Evolutionary conservation across 768 basidiomycete species (phyloP), one percentile per base, ranked within the genome.

Genomic region (Mycena epipterygia): DNA sequence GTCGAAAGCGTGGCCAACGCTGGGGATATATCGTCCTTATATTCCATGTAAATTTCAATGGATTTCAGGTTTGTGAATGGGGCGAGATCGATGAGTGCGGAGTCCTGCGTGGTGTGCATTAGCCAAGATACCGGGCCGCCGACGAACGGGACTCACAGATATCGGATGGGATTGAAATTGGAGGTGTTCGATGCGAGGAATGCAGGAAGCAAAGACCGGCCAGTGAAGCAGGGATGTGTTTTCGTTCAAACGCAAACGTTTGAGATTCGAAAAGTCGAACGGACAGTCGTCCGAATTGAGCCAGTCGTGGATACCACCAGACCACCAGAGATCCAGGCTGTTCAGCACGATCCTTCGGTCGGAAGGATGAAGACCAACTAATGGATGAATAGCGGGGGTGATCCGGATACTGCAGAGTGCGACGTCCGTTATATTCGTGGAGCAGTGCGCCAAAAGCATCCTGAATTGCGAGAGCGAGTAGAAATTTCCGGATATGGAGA

Each of bases 401-500:
- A 33, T 62, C 11, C 35, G 51, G n/a, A 68, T 27, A 23, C 27
- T 53, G 42, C 41, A 39, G 39, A 68, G 62, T 17, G 60, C 46
- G 13, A 68, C 42, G 21, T 56, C 16, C 13, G 12, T 46, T 13
- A 68, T 41, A 23, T 23, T 55, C 6, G 52, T 6, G 2, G 60
- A 62, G 52, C 67, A 68, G 17, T 53, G 52, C 32, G 32, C 23
- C 35, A 68, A n/a, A 27, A 68, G n/a, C 12, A 11, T 2, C 9
- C 21, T 32, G 13, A 68, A 55, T 29, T 23, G 33, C 29, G 46
- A n/a, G 1, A 62, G 14, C 8, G 59, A 56, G 3, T 7, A 2
- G 27, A 68, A 68, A 33, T 68, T 68, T 13, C 67, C 67, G 13
- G 67, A 61, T 7, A 68, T 56, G 1, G 67, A 61, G 32, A 68